Percentiles rank a stretch among this genome's conserved stretches.
phyloP scores from a whole-genome alignment of 306 rosid species.

The Trifolium pratense region DNA sequence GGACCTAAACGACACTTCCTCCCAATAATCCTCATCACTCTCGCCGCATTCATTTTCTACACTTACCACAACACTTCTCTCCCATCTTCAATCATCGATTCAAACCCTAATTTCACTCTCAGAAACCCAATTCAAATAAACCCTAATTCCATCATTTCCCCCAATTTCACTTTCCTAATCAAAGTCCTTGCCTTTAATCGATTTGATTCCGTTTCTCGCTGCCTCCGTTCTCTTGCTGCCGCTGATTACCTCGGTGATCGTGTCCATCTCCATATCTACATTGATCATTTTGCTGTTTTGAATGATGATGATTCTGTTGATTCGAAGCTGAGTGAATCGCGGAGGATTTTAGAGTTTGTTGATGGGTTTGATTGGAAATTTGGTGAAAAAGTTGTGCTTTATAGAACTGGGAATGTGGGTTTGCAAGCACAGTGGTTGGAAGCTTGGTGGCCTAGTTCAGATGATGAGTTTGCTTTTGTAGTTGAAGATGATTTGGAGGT shows the following conservation, averaged over 20 bases:
- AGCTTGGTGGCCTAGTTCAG: constrained; percentile 94
- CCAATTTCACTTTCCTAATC: constrained; percentile 62
- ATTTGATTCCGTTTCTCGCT: constrained; percentile 73
- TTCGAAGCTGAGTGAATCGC: constrained; percentile 58
- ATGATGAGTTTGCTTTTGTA: constrained; percentile 76
- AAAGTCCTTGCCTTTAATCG: constrained; percentile 85
- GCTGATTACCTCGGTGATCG: constrained; percentile 84
- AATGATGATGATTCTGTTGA: constrained; percentile 23
- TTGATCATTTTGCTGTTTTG: constrained; percentile 57
- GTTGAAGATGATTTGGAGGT: constrained; percentile 96
- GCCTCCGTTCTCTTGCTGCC: constrained; percentile 81
- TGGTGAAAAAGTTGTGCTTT: constrained; percentile 79
- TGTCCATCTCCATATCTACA: constrained; percentile 72
- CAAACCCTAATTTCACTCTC: constrained; percentile 52
- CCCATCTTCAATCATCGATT: constrained; percentile 50
- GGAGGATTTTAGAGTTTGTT: constrained; percentile 63
- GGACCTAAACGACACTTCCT: constrained; percentile 68
- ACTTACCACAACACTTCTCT: constrained; percentile 58
- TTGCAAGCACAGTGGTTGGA: constrained; percentile 99
- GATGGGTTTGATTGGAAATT: constrained; percentile 77
- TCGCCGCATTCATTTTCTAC: constrained; percentile 57
- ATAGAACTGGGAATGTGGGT: constrained; percentile 78
- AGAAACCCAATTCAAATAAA: constrained; percentile 27
- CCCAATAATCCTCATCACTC: constrained; percentile 55
- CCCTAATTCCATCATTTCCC: constrained; percentile 7